A percentile compares a stretch with the other conserved stretches of the same genome.
These are phyloP conservation scores for Cadophora sp. DNA, from an alignment of 2,329 filamentous ascomycete genomes.

Conservation along the genomic window DNA sequence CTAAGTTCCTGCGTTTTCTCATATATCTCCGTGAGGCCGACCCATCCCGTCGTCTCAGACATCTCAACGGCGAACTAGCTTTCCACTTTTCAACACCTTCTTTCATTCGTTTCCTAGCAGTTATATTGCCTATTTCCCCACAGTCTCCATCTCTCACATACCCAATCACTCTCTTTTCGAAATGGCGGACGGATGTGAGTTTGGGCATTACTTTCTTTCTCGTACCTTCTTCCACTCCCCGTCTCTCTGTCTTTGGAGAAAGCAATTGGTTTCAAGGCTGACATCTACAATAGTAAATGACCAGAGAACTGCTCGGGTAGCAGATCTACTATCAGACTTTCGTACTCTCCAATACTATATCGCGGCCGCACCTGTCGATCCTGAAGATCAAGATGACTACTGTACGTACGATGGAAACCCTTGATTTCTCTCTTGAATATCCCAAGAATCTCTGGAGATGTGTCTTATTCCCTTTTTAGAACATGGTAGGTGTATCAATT, in stretches of 20 bases:
- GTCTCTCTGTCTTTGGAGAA: slow-evolving; percentile 18
- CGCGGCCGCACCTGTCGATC: slow-evolving; percentile 61
- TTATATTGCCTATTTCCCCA: slow-evolving; percentile 12
- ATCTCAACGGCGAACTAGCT: slow-evolving; percentile 32
- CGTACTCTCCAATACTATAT: slow-evolving; percentile 68
- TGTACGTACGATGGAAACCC: slow-evolving; percentile 34
- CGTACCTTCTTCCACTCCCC: slow-evolving; percentile 24
- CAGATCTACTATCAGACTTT: slow-evolving; percentile 68
- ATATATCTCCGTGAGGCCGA: slow-evolving; percentile 37
- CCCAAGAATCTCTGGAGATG: not conserved
- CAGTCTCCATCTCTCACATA: slow-evolving; percentile 20
- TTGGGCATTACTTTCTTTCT: slow-evolving; percentile 29
- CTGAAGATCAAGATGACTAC: slow-evolving; percentile 62
- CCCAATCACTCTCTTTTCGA: slow-evolving; percentile 31
- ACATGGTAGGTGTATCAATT: not conserved
- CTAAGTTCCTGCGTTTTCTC: slow-evolving; percentile 33
- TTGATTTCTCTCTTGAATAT: not conserved
- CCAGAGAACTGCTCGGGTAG: slow-evolving; percentile 64
- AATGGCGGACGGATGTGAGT: slow-evolving; percentile 47
- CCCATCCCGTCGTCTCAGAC: slow-evolving; percentile 28
- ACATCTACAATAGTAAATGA: slow-evolving; percentile 60
- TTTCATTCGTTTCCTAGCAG: slow-evolving; percentile 28
- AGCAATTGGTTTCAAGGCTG: slow-evolving; percentile 23
- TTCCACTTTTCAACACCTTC: slow-evolving; percentile 27
- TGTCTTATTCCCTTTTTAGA: not conserved